Base-by-base conservation (phyloP, 1,284 basidiomycete species). In the Inonotus obliquus region DNA sequence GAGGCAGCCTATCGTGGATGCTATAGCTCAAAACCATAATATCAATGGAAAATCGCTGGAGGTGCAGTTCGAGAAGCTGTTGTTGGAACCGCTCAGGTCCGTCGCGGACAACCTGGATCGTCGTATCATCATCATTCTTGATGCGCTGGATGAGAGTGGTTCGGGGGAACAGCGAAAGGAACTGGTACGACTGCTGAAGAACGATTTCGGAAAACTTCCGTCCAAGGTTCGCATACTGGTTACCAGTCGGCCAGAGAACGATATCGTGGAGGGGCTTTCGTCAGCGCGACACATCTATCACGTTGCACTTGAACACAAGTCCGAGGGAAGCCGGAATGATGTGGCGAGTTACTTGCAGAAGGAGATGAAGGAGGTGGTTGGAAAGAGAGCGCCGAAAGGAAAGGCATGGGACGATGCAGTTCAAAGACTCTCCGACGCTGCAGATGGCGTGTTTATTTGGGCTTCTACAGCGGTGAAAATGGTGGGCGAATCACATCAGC, bases 51-150 rank as follows among this genome's bases (percentile, higher is more conserved):
- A 19, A 6, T 6, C 41, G 9, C 41, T 44, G 41, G 17, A 44
- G 19, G 17, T 1, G 41, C 41, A 44, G 41, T 44, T 10, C 1
- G 7, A 44, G 17, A 17, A 44, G 17, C 41, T 17, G 1, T 44
- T 44, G 41, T 17, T 44, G 9, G 17, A 44, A 44, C 41, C 41
- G 17, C 14, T 14, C 17, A 14, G 17, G 10, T 7, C 19, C 17
- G 41, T 19, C 6, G 14, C 9, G 19, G 19, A 17, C 6, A 14
- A 19, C 10, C 1, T 10, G 6, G 41, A 17, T 6, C 10, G 6
- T 19, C 70, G 75, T 3, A 68, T 75, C 35, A 67, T 78, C 56
- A 72, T 78, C 27, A 65, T 75, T 27, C 69, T 76, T 35, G 73
- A 75, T 61, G 74, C 69, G 1, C 58, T 76, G 54, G 73, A 75